Evolutionary conservation across 345 rosid species (phyloP).

Genomic region (Eucalyptus cloeziana): DNA sequence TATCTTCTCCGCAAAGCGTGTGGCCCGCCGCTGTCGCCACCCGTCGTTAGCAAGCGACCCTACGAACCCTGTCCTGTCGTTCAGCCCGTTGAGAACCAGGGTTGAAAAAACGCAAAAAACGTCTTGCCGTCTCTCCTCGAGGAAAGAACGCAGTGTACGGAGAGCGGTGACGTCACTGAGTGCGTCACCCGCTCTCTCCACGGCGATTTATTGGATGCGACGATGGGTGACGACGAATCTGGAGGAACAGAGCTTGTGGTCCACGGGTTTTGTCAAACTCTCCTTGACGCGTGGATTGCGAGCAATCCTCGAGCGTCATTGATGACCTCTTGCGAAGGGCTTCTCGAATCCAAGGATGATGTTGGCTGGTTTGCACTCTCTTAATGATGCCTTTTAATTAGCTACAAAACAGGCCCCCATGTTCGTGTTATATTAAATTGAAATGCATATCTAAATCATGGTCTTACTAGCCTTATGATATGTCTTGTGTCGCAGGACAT

Average conservation of each 20-base stretch:
- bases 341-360: background rate
- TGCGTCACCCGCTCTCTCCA: background rate
- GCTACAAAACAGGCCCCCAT: background rate
- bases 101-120: background rate
- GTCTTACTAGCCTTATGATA: background rate
- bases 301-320: background rate
- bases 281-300: background rate
- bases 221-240: background rate
- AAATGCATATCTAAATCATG: fast-evolving
- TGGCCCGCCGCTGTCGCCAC: background rate
- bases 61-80: background rate
- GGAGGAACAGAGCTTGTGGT: too few species aligned
- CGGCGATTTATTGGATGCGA: background rate
- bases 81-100: background rate
- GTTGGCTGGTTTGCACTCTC: background rate
- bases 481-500: fast-evolving
- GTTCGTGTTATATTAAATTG: background rate
- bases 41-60: background rate
- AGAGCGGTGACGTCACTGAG: background rate
- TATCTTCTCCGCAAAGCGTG: background rate
- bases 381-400: background rate
- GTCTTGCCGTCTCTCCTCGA: background rate
- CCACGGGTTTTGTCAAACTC: background rate
- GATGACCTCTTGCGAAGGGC: background rate
- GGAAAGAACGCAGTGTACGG: background rate